Conservation (phyloP, 148 eudicot species). For the Fallopia convolvulus region DNA sequence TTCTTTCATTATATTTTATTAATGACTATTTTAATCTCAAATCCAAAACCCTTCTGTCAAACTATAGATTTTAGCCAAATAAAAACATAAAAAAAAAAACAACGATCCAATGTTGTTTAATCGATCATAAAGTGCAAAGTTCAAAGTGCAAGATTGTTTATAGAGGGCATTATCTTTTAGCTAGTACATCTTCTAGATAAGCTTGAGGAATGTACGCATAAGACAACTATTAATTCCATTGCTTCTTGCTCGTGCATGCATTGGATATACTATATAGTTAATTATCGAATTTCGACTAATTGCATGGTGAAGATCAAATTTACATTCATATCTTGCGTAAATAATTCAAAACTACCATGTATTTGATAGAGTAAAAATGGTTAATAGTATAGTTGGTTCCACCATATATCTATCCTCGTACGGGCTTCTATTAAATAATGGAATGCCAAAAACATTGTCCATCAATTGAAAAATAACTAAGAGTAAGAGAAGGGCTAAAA, state of each 20-base stretch:
- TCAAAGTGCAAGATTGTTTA: background rate
- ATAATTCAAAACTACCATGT: background rate
- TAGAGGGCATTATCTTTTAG: background rate
- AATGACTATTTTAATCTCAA: too few species aligned
- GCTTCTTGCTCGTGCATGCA: background rate
- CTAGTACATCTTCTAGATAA: background rate
- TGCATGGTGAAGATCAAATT: background rate
- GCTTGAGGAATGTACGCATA: background rate
- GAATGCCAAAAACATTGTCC: background rate
- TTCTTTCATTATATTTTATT: too few species aligned
- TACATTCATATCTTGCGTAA: background rate
- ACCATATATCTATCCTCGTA: background rate
- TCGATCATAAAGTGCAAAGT: background rate
- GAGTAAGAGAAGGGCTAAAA: background rate
- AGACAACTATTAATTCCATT: background rate
- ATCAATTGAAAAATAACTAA: background rate
- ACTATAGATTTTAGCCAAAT: too few species aligned
- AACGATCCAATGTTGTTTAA: background rate
- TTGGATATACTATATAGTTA: background rate
- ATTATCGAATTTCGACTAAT: background rate
- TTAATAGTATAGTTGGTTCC: background rate
- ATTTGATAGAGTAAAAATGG: background rate
- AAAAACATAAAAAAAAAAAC: too few species aligned
- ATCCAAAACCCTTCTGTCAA: too few species aligned
- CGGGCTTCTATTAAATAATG: background rate